phyloP scores from a whole-genome alignment of 805 yeast species.

The Schwanniomyces pseudopolymorphus region DNA sequence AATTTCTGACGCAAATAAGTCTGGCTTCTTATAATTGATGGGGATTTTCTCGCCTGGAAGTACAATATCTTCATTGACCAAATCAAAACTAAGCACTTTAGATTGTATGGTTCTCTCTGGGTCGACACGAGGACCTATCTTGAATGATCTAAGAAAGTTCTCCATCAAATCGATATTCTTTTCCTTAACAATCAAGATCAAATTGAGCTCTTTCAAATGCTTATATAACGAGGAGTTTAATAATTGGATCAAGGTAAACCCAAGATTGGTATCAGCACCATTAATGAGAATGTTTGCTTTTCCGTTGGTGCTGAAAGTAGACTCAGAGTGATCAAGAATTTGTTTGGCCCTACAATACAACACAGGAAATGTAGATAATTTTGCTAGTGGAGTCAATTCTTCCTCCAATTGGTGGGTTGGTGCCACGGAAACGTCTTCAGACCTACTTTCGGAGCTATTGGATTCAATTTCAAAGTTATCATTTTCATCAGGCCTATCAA shows the following conservation, averaged over 20 bases:
- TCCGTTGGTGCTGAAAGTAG: slow-evolving; percentile 8
- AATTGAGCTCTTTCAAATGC: slow-evolving; percentile 21
- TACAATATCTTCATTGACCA: slow-evolving; percentile 32
- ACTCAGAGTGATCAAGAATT: slow-evolving; percentile 25
- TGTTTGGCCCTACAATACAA: slow-evolving; percentile 39
- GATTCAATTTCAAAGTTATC: slow-evolving; percentile 15
- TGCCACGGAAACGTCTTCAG: background rate
- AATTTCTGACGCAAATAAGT: slow-evolving; percentile 37
- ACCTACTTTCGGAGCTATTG: slow-evolving; percentile 1
- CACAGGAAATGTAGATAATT: slow-evolving; percentile 30
- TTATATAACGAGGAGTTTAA: slow-evolving; percentile 28
- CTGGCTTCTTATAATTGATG: slow-evolving; percentile 35
- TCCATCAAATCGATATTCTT: slow-evolving; percentile 16
- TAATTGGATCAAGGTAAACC: slow-evolving; percentile 34
- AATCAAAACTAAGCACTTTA: slow-evolving; percentile 31
- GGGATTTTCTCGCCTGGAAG: slow-evolving; percentile 36
- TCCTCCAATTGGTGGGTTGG: slow-evolving; percentile 5
- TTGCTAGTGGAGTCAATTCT: slow-evolving; percentile 30
- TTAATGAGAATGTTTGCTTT: slow-evolving; percentile 36
- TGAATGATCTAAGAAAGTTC: slow-evolving; percentile 16
- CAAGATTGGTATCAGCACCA: slow-evolving; percentile 44
- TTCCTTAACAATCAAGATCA: slow-evolving; percentile 32
- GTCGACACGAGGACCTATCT: slow-evolving; percentile 17
- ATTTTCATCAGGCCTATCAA: slow-evolving; percentile 6
- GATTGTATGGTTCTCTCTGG: slow-evolving; percentile 21